Percentiles rank a stretch among this genome's conserved stretches.
Conservation (phyloP, 345 rosid genomes). For the Lagerstroemia speciosa region DNA sequence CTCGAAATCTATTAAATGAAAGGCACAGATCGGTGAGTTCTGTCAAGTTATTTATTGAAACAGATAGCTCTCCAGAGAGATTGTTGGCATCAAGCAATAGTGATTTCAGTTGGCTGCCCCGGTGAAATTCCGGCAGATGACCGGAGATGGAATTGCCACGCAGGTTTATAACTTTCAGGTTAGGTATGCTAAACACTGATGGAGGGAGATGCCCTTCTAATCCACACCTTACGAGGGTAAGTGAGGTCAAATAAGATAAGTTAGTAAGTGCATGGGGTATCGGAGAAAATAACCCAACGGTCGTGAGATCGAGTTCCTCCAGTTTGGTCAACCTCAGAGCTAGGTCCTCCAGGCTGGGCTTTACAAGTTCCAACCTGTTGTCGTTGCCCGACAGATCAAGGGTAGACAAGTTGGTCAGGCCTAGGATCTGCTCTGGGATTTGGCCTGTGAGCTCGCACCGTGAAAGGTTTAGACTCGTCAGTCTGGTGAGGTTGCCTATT, state of each 20-base stretch:
- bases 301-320: background rate
- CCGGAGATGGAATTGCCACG: background rate
- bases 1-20: fast-evolving
- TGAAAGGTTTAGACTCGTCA: slow-evolving; percentile 12
- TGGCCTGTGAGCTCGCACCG: background rate
- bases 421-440: background rate
- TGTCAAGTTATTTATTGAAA: slow-evolving; percentile 1
- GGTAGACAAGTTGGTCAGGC: slow-evolving; percentile 15
- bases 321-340: background rate
- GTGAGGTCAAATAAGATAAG: slow-evolving; percentile 4
- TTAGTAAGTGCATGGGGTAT: background rate
- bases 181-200: background rate
- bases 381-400: too few relatives aligned
- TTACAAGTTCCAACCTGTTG: background rate
- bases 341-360: background rate
- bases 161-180: background rate
- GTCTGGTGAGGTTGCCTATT: slow-evolving; percentile 7
- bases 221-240: background rate
- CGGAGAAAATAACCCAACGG: background rate
- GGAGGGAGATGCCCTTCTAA: slow-evolving; percentile 2
- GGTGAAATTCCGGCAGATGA: background rate
- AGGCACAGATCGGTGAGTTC: background rate
- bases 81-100: fast-evolving
- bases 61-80: background rate
- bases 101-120: background rate